phyloP scores from a whole-genome alignment of 1,284 basidiomycete genomes.

The Leccinum fuscescens region DNA sequence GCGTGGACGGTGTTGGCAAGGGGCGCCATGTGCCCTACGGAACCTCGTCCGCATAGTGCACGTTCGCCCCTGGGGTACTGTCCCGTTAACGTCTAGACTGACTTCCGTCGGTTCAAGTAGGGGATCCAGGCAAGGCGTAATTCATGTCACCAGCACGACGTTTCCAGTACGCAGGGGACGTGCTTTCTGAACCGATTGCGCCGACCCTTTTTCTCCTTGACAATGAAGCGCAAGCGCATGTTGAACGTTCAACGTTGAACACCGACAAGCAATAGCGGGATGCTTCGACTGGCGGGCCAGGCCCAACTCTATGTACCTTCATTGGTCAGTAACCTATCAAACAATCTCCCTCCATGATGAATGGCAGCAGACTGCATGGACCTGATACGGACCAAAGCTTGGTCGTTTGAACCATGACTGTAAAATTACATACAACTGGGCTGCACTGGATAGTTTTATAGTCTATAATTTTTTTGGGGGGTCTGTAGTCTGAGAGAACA shows the following conservation, averaged over 20 bases:
- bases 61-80: not conserved
- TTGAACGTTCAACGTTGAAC: too few relatives aligned
- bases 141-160: too few relatives aligned
- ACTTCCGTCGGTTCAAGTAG: not conserved
- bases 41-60: not conserved
- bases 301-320: not conserved
- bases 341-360: not conserved
- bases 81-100: not conserved
- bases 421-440: slow-evolving; percentile 18
- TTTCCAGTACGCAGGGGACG: not conserved
- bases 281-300: not conserved
- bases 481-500: not conserved
- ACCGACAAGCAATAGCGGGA: not conserved
- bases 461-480: slow-evolving; percentile 7
- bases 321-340: not conserved
- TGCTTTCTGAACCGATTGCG: not conserved
- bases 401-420: not conserved
- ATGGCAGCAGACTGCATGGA: not conserved
- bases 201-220: not conserved
- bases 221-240: not conserved
- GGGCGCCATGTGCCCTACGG: not conserved
- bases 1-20: not conserved
- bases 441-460: not conserved
- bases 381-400: not conserved
- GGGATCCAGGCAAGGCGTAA: not conserved